phyloP scores from a whole-genome alignment of 495 filamentous ascomycete species.

The Letharia lupina region DNA sequence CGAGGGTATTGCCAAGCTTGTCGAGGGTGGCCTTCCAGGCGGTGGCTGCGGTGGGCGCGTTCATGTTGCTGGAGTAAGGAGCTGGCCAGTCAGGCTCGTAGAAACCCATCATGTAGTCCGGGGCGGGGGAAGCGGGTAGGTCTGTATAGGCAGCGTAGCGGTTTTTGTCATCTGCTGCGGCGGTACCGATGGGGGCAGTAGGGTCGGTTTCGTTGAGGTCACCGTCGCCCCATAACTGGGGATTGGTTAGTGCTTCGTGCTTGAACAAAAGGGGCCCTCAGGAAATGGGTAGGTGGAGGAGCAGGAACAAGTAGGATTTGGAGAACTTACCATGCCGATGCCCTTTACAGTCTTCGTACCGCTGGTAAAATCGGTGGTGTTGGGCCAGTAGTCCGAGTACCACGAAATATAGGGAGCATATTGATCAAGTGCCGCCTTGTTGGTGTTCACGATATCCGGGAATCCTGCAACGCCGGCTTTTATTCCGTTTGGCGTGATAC shows the following conservation, averaged over 20 bases:
- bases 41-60: constrained; percentile 18
- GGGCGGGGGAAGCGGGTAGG: constrained; percentile 11
- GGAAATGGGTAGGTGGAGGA: too few relatives aligned
- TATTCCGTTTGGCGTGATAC: neutral
- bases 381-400: constrained; percentile 13
- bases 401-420: constrained; percentile 4
- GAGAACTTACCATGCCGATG: neutral
- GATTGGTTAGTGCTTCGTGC: neutral
- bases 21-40: constrained; percentile 25
- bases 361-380: neutral
- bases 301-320: neutral
- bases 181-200: constrained; percentile 9
- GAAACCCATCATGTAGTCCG: constrained; percentile 28
- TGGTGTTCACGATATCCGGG: neutral
- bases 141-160: constrained; percentile 22
- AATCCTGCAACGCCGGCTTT: constrained; percentile 4
- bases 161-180: constrained; percentile 10
- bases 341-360: neutral
- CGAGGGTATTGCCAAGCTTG: constrained; percentile 20
- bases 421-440: neutral
- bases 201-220: neutral
- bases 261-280: neutral
- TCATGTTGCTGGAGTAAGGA: constrained; percentile 23
- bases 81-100: constrained; percentile 29
- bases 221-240: neutral